A percentile compares a stretch with the other conserved stretches of the same genome.
Evolutionary conservation across 345 rosid species (phyloP).

Genomic region (Schrenkiella parvula): DNA sequence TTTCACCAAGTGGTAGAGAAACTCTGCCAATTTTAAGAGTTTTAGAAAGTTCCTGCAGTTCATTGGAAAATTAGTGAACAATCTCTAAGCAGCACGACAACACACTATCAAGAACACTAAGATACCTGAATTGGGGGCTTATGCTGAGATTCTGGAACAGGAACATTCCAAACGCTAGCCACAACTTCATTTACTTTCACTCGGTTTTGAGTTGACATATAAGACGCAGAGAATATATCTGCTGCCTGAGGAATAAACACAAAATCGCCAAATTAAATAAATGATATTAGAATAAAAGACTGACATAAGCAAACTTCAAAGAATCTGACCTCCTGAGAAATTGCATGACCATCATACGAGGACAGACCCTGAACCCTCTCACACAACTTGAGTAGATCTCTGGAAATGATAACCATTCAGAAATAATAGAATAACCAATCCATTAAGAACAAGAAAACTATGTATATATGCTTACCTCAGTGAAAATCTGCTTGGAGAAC

Average conservation of each 20-base stretch:
- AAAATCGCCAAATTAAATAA: background rate
- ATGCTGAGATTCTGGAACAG: conserved; percentile 42
- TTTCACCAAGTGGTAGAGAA: conserved; percentile 47
- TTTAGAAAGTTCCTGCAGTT: conserved; percentile 49
- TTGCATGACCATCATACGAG: conserved; percentile 42
- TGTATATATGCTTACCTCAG: conserved; percentile 46
- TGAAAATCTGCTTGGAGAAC: conserved; percentile 58
- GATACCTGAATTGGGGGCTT: conserved; percentile 80
- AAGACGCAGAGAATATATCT: conserved; percentile 72
- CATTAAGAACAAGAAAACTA: background rate
- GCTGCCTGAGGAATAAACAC: conserved; percentile 53
- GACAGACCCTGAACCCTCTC: conserved; percentile 63
- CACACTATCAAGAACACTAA: conserved; percentile 19
- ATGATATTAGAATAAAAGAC: background rate
- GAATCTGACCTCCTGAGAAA: conserved; percentile 70
- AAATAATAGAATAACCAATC: conserved; percentile 20
- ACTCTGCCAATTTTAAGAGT: conserved; percentile 73
- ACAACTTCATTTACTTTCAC: conserved; percentile 47
- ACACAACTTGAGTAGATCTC: conserved; percentile 97
- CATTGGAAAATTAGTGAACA: conserved; percentile 17
- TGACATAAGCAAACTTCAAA: background rate
- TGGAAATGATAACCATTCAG: conserved; percentile 36
- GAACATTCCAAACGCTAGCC: conserved; percentile 61
- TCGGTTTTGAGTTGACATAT: conserved; percentile 47
- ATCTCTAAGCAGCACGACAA: conserved; percentile 22